Evolutionary conservation across 306 rosid genomes (phyloP).

Genomic region (Cicer yamashitae): DNA sequence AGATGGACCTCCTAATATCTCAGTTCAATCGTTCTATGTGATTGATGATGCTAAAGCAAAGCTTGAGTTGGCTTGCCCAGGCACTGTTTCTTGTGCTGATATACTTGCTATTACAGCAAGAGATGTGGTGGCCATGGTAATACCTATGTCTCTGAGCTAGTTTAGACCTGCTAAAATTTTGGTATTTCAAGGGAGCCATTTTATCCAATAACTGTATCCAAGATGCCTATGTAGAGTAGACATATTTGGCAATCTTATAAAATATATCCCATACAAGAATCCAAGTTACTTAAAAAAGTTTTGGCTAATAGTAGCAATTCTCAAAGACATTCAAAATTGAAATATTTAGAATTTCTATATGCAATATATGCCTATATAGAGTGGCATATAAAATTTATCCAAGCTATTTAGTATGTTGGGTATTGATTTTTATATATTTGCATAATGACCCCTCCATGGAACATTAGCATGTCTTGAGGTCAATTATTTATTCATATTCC

Average conservation of each 20-base stretch:
- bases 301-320: not conserved
- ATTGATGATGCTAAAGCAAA: conserved; percentile 66
- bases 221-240: conserved; percentile 4
- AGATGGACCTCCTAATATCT: conserved; percentile 76
- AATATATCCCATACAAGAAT: not conserved
- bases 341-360: not conserved
- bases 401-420: conserved; percentile 19
- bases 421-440: conserved; percentile 29
- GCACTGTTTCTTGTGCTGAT: conserved; percentile 75
- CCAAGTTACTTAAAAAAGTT: conserved; percentile 7
- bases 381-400: not conserved
- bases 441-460: conserved; percentile 24
- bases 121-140: conserved; percentile 74
- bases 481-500: conserved; percentile 18
- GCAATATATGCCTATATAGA: not conserved
- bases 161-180: conserved; percentile 12
- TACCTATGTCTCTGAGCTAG: conserved; percentile 32
- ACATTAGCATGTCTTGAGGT: conserved; percentile 35
- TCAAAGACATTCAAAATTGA: conserved; percentile 16
- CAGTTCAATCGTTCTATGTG: conserved; percentile 67
- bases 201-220: not conserved
- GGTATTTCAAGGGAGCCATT: conserved; percentile 3
- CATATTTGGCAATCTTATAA: conserved; percentile 9
- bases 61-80: conserved; percentile 75
- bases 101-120: conserved; percentile 73